phyloP scores from a whole-genome alignment of 305 asterid genomes.

The Andrographis paniculata region DNA sequence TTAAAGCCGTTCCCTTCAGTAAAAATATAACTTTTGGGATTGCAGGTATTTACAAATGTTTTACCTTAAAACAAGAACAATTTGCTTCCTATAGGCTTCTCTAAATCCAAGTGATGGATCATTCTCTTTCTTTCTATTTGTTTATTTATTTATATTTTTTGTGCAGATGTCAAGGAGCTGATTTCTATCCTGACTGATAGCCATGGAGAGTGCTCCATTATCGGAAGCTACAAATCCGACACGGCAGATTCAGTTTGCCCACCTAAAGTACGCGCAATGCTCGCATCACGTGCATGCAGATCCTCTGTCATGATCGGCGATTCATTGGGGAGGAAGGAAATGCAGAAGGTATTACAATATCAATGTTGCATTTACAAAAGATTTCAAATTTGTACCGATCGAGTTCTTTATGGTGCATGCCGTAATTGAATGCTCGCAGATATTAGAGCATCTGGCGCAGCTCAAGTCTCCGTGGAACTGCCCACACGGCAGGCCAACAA shows the following conservation, averaged over 20 bases:
- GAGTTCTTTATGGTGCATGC: no score
- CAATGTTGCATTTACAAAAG: no score
- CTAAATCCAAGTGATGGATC: no score
- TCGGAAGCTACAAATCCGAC: constrained; percentile 71
- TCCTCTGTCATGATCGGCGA: constrained; percentile 92
- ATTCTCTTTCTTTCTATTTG: neutral
- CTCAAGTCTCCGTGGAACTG: constrained; percentile 98
- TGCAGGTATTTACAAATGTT: constrained; percentile 39
- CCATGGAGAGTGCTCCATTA: constrained; percentile 76
- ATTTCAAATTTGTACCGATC: no score
- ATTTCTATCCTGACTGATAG: constrained; percentile 69
- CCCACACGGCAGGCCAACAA: constrained; percentile 96
- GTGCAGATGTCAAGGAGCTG: constrained; percentile 79
- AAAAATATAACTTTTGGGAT: constrained; percentile 81
- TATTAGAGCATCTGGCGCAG: constrained; percentile 58
- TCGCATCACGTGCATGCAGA: constrained; percentile 97
- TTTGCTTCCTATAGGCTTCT: no score
- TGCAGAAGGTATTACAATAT: constrained; percentile 93
- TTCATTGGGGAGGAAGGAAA: constrained; percentile 76
- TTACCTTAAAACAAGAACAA: no score
- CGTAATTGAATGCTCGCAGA: constrained; percentile 36
- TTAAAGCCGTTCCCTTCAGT: constrained; percentile 97
- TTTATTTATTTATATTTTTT: no score
- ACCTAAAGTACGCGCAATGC: constrained; percentile 82
- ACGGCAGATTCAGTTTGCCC: constrained; percentile 82